Conservation (phyloP, 352 stramenopile genomes). For the Aphanomyces stellatus region DNA sequence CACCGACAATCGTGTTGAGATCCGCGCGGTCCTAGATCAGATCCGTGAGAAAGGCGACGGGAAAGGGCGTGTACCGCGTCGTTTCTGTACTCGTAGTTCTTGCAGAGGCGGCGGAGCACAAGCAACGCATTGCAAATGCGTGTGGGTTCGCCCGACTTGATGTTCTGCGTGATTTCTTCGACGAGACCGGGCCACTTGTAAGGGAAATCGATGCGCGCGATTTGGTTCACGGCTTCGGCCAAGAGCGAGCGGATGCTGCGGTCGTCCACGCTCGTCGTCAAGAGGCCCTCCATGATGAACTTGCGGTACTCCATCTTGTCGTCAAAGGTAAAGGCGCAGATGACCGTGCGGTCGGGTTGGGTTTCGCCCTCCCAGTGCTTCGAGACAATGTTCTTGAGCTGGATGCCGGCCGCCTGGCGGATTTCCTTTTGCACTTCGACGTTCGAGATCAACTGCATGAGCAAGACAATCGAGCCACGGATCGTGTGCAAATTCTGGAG, state of each 20-base stretch:
- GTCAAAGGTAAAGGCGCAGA: slow-evolving; percentile 49
- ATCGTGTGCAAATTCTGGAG: slow-evolving; percentile 69
- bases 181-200: slow-evolving; percentile 89
- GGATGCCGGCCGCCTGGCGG: slow-evolving; percentile 89
- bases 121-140: slow-evolving; percentile 89
- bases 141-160: slow-evolving; percentile 81
- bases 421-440: slow-evolving; percentile 69
- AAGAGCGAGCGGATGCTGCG: slow-evolving; percentile 87
- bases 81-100: slow-evolving; percentile 97
- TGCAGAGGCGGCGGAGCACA: slow-evolving; percentile 93
- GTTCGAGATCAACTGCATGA: slow-evolving; percentile 74
- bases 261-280: slow-evolving; percentile 70
- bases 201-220: slow-evolving; percentile 94
- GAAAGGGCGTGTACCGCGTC: slow-evolving; percentile 51
- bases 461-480: slow-evolving; percentile 62
- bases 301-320: slow-evolving; percentile 62
- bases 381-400: slow-evolving; percentile 94
- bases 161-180: slow-evolving; percentile 81
- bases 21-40: slow-evolving; percentile 51
- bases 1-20: slow-evolving; percentile 89
- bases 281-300: slow-evolving; percentile 65
- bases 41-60: not conserved
- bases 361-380: slow-evolving; percentile 89
- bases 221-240: slow-evolving; percentile 90
- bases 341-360: slow-evolving; percentile 64